These are phyloP conservation scores for Wallacemonas collosoma DNA, from an alignment of 208 protist species.

Conservation along the genomic window DNA sequence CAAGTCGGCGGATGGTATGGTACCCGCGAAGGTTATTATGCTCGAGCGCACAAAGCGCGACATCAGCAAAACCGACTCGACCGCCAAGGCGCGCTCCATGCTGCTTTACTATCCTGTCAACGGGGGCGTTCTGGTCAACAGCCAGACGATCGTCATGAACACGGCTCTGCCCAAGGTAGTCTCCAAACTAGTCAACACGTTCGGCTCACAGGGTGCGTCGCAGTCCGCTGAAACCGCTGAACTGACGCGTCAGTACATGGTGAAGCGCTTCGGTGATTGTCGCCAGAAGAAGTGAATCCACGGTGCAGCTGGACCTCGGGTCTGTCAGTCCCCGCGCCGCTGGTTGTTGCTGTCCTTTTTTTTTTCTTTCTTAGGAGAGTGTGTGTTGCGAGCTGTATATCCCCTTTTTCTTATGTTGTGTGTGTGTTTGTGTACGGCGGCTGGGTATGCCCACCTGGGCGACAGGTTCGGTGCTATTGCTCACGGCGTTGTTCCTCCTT, in stretches of 20 bases:
- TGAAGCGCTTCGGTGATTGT: conserved; percentile 60
- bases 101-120: conserved; percentile 89
- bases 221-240: conserved; percentile 77
- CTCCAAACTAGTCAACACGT: conserved; percentile 79
- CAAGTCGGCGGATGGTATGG: conserved; percentile 67
- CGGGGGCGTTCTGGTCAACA: conserved; percentile 80
- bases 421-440: too few relatives aligned
- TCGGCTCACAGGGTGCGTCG: conserved; percentile 74
- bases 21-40: conserved; percentile 75
- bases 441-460: too few relatives aligned
- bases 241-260: conserved; percentile 77
- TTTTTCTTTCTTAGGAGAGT: too few relatives aligned
- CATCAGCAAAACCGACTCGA: conserved; percentile 74
- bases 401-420: too few relatives aligned
- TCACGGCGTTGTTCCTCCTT: too few relatives aligned
- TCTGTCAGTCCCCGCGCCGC: too few relatives aligned
- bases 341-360: too few relatives aligned
- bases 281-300: conserved; percentile 19
- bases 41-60: conserved; percentile 90
- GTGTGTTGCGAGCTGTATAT: too few relatives aligned
- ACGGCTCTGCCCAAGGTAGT: conserved; percentile 77
- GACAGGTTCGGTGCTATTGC: too few relatives aligned
- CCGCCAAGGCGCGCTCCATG: conserved; percentile 86
- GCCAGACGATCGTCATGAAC: conserved; percentile 86
- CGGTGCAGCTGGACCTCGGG: too few relatives aligned